Percentiles rank a stretch among this genome's conserved stretches.
phyloP scores from a whole-genome alignment of 1,284 basidiomycete genomes.

The Erythrobasidium hasegawianum region DNA sequence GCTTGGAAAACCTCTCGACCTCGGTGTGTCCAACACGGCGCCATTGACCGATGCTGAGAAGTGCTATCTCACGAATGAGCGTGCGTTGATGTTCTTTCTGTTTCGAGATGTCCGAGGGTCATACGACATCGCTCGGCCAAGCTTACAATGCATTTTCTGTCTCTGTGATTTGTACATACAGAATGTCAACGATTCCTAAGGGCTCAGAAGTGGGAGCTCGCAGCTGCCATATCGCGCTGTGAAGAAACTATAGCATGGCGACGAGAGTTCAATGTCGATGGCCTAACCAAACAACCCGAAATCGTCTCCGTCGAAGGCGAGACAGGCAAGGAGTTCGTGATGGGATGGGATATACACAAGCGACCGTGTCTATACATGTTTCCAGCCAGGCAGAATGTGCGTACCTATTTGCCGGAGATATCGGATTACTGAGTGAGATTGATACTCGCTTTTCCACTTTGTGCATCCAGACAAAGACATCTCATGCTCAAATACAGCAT shows the following conservation, averaged over 20 bases:
- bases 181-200: slow-evolving; percentile 46
- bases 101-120: background rate
- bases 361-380: slow-evolving; percentile 52
- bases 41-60: slow-evolving; percentile 25
- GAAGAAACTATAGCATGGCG: slow-evolving; percentile 51
- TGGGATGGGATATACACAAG: slow-evolving; percentile 49
- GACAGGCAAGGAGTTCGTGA: slow-evolving; percentile 50
- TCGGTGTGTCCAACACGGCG: background rate
- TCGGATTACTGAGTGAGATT: slow-evolving; percentile 24
- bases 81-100: slow-evolving; percentile 2
- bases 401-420: background rate
- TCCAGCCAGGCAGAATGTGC: slow-evolving; percentile 46
- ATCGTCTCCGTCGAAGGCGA: slow-evolving; percentile 37
- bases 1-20: slow-evolving; percentile 1
- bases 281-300: slow-evolving; percentile 38
- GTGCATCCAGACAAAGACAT: slow-evolving; percentile 37
- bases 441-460: background rate
- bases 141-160: background rate
- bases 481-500: slow-evolving; percentile 50
- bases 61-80: slow-evolving; percentile 35
- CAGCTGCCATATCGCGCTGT: slow-evolving; percentile 46
- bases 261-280: slow-evolving; percentile 50
- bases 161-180: background rate
- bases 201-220: slow-evolving; percentile 50
- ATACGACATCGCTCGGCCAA: background rate